phyloP scores from a whole-genome alignment of 306 rosid species.

The Inga laurina region DNA sequence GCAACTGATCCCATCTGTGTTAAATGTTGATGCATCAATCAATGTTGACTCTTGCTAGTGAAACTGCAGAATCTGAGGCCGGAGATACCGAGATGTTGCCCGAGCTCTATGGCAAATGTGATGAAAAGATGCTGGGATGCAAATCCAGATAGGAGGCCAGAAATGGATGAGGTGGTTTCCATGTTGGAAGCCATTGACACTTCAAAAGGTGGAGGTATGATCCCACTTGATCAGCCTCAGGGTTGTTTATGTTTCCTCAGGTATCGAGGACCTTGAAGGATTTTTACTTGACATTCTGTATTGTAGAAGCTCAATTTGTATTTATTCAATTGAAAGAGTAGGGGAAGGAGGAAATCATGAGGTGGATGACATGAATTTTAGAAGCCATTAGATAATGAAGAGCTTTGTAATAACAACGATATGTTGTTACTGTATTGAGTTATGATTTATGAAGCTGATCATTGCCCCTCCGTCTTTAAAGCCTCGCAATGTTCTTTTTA shows the following conservation, averaged over 20 bases:
- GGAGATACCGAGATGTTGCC: constrained; percentile 96
- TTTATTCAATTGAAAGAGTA: constrained; percentile 38
- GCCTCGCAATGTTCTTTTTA: not conserved
- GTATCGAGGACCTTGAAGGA: constrained; percentile 84
- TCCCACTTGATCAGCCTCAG: constrained; percentile 84
- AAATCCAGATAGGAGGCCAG: constrained; percentile 91
- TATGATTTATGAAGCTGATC: constrained; percentile 61
- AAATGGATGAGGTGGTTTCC: constrained; percentile 91
- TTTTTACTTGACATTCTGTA: constrained; percentile 20
- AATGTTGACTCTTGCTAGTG: not conserved
- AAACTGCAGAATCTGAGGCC: constrained; percentile 93
- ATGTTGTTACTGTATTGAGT: constrained; percentile 47
- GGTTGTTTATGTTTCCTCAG: constrained; percentile 86
- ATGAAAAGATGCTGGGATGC: constrained; percentile 99
- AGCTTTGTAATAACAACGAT: constrained; percentile 37
- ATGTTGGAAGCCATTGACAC: constrained; percentile 95
- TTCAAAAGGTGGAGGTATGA: constrained; percentile 97
- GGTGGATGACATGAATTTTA: constrained; percentile 47
- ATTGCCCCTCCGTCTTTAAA: constrained; percentile 21
- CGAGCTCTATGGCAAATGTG: constrained; percentile 89
- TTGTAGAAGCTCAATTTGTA: constrained; percentile 52
- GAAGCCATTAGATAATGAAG: constrained; percentile 47
- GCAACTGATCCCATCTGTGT: not conserved
- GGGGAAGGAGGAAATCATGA: constrained; percentile 45
- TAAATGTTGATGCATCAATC: not conserved